phyloP scores from a whole-genome alignment of 306 rosid species.

The Cucumis hystrix region DNA sequence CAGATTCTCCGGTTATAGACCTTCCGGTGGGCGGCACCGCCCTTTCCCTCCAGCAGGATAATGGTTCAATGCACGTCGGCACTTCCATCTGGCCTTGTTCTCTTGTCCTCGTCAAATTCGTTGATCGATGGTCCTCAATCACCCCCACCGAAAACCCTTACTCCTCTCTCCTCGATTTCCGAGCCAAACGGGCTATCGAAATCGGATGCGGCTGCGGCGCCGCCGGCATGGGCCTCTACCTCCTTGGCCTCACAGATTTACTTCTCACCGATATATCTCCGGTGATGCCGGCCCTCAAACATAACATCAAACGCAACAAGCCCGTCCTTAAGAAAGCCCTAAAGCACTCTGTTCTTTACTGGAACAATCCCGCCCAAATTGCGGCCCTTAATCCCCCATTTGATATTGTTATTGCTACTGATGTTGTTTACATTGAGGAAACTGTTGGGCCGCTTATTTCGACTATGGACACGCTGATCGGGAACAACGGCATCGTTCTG shows the following conservation, averaged over 20 bases:
- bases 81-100: slow-evolving; percentile 97
- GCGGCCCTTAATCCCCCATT: slow-evolving; percentile 44
- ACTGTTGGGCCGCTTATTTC: slow-evolving; percentile 39
- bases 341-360: slow-evolving; percentile 54
- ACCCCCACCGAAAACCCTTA: slow-evolving; percentile 35
- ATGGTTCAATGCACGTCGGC: slow-evolving; percentile 79
- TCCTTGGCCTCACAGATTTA: slow-evolving; percentile 63
- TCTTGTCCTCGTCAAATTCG: slow-evolving; percentile 78
- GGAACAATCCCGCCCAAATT: slow-evolving; percentile 62
- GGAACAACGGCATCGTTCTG: slow-evolving; percentile 53
- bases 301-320: slow-evolving; percentile 62
- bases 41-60: slow-evolving; percentile 75
- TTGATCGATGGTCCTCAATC: slow-evolving; percentile 58
- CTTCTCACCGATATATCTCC: slow-evolving; percentile 76
- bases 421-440: slow-evolving; percentile 80
- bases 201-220: slow-evolving; percentile 85
- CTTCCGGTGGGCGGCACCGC: slow-evolving; percentile 47
- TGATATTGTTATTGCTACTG: slow-evolving; percentile 55
- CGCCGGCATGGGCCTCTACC: slow-evolving; percentile 77
- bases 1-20: slow-evolving; percentile 69
- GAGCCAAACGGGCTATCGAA: slow-evolving; percentile 64
- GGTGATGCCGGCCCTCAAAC: slow-evolving; percentile 82
- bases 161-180: slow-evolving; percentile 46
- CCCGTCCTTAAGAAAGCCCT: slow-evolving; percentile 47
- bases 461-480: slow-evolving; percentile 49